phyloP scores from a whole-genome alignment of 2,329 filamentous ascomycete genomes.

The Chrysoporthe puriensis region DNA sequence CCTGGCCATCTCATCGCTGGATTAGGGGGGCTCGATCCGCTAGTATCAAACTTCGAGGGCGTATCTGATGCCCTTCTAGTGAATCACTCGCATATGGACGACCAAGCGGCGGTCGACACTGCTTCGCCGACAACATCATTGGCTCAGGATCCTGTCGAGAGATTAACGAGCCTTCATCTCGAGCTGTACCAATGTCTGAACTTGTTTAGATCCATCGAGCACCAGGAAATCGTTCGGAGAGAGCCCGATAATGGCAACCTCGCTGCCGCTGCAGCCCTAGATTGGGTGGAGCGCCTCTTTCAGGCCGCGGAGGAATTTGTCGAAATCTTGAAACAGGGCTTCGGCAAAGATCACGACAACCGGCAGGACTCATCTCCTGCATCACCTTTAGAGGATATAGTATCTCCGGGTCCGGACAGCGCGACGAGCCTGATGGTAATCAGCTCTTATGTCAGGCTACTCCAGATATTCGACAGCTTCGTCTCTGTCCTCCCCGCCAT shows the following conservation, averaged over 20 bases:
- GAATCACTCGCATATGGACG: neutral
- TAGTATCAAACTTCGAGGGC: neutral
- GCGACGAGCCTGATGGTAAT: slow-evolving; percentile 10
- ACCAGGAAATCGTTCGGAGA: neutral
- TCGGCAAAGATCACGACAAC: neutral
- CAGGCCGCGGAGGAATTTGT: slow-evolving; percentile 3
- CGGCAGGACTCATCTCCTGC: neutral
- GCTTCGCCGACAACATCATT: neutral
- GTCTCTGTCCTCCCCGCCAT: slow-evolving; percentile 3
- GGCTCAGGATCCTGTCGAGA: slow-evolving; percentile 11
- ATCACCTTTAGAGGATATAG: neutral
- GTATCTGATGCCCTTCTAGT: neutral
- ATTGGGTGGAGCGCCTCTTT: slow-evolving; percentile 14
- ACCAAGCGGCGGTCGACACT: neutral
- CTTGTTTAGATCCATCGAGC: slow-evolving; percentile 6
- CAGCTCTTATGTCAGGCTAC: slow-evolving; percentile 8
- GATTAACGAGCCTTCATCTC: slow-evolving; percentile 8
- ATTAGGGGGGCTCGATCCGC: neutral
- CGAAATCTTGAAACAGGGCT: slow-evolving; percentile 8
- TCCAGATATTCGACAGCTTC: slow-evolving; percentile 11
- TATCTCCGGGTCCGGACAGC: slow-evolving; percentile 1
- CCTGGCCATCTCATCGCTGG: neutral
- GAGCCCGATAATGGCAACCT: neutral
- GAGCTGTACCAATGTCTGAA: slow-evolving; percentile 16
- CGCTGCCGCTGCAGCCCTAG: neutral